Evolutionary conservation across 768 basidiomycete species (phyloP).

Genomic region (Kondoa subrosea): DNA sequence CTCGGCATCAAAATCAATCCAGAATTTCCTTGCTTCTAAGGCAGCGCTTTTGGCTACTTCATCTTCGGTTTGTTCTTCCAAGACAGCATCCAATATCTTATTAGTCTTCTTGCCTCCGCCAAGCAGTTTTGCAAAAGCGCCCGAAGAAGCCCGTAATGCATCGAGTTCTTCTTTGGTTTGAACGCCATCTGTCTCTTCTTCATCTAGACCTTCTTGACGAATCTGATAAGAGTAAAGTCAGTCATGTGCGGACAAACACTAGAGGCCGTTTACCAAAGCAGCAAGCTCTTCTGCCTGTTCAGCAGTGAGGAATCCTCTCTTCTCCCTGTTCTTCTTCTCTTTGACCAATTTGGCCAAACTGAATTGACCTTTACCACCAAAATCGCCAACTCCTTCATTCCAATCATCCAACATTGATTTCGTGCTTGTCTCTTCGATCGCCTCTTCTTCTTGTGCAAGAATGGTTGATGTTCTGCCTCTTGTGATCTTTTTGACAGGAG

Average conservation of each 20-base stretch:
- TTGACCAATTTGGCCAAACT: background rate
- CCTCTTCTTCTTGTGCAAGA: background rate
- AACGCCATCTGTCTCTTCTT: background rate
- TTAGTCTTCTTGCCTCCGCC: background rate
- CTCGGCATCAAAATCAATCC: background rate
- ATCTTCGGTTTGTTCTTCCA: background rate
- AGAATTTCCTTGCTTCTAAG: background rate
- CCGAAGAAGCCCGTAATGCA: background rate
- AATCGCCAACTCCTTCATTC: background rate
- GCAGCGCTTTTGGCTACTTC: background rate
- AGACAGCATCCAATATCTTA: background rate
- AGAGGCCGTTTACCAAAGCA: too few relatives aligned
- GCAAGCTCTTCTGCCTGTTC: background rate
- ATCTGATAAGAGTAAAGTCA: background rate
- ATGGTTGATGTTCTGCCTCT: background rate
- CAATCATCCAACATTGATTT: background rate
- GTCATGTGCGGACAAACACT: background rate
- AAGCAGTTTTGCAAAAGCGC: background rate
- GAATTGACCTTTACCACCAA: slow-evolving; percentile 3
- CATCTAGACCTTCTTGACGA: background rate
- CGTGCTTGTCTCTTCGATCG: background rate
- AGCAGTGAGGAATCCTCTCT: background rate
- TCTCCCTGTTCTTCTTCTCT: background rate
- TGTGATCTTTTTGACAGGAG: too few relatives aligned
- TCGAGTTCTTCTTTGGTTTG: background rate